A percentile compares a stretch with the other conserved stretches of the same genome.
Conservation (phyloP, 2,329 filamentous ascomycete genomes). For the Botrytis fabae region DNA sequence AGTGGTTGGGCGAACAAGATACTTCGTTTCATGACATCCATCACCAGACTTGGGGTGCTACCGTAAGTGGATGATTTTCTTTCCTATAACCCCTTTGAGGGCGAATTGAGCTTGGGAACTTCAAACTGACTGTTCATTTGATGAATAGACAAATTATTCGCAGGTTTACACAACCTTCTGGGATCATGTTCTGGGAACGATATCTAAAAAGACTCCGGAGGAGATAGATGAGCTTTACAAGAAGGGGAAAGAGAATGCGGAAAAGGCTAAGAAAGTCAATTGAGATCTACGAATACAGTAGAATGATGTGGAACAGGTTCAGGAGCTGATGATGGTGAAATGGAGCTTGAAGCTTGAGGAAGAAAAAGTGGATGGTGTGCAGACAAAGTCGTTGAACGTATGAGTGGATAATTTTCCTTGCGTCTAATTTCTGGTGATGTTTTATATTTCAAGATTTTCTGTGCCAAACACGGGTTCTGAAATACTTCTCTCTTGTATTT, state of each 20-base stretch:
- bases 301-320: background rate
- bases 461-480: background rate
- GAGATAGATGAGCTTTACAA: slow-evolving; percentile 11
- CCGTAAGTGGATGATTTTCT: background rate
- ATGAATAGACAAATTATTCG: slow-evolving; percentile 8
- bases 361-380: background rate
- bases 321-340: background rate
- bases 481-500: background rate
- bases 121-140: background rate
- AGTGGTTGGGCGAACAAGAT: slow-evolving; percentile 20
- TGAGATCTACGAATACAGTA: background rate
- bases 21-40: slow-evolving; percentile 22
- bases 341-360: background rate
- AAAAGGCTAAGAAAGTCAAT: slow-evolving; percentile 5
- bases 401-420: background rate
- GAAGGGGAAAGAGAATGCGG: background rate
- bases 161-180: slow-evolving; percentile 18
- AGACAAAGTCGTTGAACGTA: background rate
- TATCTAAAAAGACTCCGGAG: background rate
- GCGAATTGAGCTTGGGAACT: background rate
- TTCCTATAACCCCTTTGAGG: no score
- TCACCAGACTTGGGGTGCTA: slow-evolving; percentile 23
- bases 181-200: slow-evolving; percentile 9
- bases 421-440: background rate
- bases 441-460: background rate